Evolutionary conservation across 495 filamentous ascomycete species (phyloP), one percentile per base, ranked within the genome.

Genomic region (Aspergillus baeticus): DNA sequence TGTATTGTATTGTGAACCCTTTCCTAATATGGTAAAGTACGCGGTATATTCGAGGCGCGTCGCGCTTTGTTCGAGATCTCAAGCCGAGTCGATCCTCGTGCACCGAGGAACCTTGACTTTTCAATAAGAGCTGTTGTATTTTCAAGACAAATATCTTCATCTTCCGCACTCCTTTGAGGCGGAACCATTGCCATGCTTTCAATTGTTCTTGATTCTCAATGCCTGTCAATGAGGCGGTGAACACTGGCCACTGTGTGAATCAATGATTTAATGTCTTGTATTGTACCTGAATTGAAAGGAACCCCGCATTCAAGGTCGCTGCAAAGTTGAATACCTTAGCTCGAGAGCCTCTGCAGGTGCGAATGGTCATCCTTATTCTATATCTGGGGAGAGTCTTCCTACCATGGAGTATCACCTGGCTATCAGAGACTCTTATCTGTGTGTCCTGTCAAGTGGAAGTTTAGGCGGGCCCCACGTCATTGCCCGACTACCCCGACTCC

Each of bases 31-130:
- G 33, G 46, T 21, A 49, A 36, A 21, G 46, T 49, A 13, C 31
- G 46, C 29, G 14, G 18, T 50, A 20, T 50, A 49, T 49, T 49
- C 31, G 17, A 17, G 46, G 17, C 46, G 46, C 46, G 46, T 49
- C 46, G 46, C 46, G 46, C 33, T 18, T 36, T 3, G 17, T 15
- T 18, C 3, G 2, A 8, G 17, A 35, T 34, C 35, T 37, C 26
- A 29, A 29, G 26, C 26, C 26, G 8, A 29, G 4, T 29, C 8
- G 26, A 29, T 29, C 26, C n/a, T 29, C 26, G 26, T 29, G 26
- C 26, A 29, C 26, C 26, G 8, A 29, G 26, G 26, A 29, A 8
- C 26, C 8, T 8, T 29, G 26, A 29, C 26, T 29, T 29, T n/a
- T n/a, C n/a, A n/a, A n/a, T 29, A 29, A 11, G 35, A 37, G 10